Percentiles rank a stretch among this genome's conserved stretches.
Evolutionary conservation across 257 asterid species (phyloP).

Genomic region (Eustoma russellianum): DNA sequence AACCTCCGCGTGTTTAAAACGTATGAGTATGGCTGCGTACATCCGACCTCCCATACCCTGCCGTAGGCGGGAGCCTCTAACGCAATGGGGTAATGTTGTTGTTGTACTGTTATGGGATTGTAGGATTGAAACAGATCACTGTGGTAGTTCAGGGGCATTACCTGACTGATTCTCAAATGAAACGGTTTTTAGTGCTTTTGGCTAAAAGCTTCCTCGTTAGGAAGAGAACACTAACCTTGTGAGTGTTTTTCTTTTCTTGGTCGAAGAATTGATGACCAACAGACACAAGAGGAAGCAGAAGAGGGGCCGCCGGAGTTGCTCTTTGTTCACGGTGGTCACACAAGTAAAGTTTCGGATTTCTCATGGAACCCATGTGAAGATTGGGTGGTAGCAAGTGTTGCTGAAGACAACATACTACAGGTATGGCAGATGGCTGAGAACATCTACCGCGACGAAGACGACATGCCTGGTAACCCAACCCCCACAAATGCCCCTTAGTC

Average conservation of each 20-base stretch:
- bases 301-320: conserved; percentile 96
- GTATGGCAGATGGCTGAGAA: conserved; percentile 99
- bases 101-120: too few relatives aligned
- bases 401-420: conserved; percentile 90
- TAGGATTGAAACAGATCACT: too few relatives aligned
- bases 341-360: conserved; percentile 88
- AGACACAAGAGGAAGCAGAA: conserved; percentile 73
- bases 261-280: conserved; percentile 77
- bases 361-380: conserved; percentile 97
- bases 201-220: too few relatives aligned
- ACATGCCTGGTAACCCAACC: conserved; percentile 59
- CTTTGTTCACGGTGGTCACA: conserved; percentile 93
- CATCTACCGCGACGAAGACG: conserved; percentile 90
- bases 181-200: too few relatives aligned
- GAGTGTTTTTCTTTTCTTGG: not conserved
- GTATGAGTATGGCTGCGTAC: too few relatives aligned
- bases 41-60: too few relatives aligned
- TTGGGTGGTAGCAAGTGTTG: conserved; percentile 95
- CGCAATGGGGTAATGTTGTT: too few relatives aligned
- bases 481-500: conserved; percentile 34
- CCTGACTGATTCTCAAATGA: too few relatives aligned
- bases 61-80: too few relatives aligned
- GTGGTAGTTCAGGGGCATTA: too few relatives aligned
- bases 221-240: not conserved
- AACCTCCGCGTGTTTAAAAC: too few relatives aligned